Evolutionary conservation across 225 moss, liverwort and hornwort species (phyloP), one percentile per base, ranked within the genome.

Genomic region (Physcomitrellopsis africana): DNA sequence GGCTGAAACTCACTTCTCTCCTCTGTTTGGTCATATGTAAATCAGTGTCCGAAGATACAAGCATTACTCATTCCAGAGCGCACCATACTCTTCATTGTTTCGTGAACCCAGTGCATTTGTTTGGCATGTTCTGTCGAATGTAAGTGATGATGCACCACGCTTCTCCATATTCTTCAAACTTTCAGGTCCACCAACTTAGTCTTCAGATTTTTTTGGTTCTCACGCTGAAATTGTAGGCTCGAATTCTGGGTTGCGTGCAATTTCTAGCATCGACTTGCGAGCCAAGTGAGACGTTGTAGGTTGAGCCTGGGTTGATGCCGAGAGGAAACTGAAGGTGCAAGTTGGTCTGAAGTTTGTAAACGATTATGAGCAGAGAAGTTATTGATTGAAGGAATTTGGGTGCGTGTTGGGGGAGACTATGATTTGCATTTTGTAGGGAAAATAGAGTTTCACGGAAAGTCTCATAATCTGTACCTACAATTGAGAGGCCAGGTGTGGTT

Each of bases 351-450:
- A 63, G 20, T 12, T 18, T 0, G n/a, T 64, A 63, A 57, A 3
- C 10, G 13, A 51, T 60, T 26, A 11, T 49, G 48, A 49, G 3
- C 3, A 11, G 48, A 49, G 15, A 15, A 49, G 48, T 11, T 15
- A 3, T 19, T 14, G 64, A 48, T 75, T 75, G 75, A 65, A 51
- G 74, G 63, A 51, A 27, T 42, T 67, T 11, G 19, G 56, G 62
- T 11, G 19, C 56, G 54, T 48, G 69, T 62, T 45, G 9, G 45
- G 55, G 26, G 60, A 29, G 26, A 16, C 2, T 55, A 54, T 24
- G 16, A 14, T 63, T 73, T 48, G 49, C 57, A 57, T 62, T 68
- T 63, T 13, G 55, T 55, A 51, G 68, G 41, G 0, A 32, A 9
- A 15, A 51, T 18, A 63, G 45, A 19, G 19, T 60, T 15, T 16